Conservation (phyloP, 371 early-diverging fungal genomes). For the Mortierella sp. region DNA sequence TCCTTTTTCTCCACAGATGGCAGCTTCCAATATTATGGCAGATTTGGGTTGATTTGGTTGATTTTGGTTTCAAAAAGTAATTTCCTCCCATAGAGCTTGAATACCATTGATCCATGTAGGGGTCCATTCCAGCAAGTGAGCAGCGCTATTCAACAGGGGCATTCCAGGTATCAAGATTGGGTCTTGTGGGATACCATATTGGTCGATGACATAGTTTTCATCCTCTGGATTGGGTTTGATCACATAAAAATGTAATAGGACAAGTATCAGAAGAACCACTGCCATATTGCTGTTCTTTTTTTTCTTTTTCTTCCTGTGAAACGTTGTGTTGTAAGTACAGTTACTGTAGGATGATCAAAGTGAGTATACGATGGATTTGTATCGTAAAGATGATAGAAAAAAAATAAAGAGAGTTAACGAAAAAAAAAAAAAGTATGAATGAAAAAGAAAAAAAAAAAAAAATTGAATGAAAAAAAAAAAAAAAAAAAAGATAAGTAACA, state of each 20-base stretch:
- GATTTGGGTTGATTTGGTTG: too few species aligned
- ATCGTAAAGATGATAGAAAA: too few species aligned
- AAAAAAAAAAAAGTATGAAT: neutral
- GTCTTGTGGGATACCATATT: slow-evolving; percentile 15
- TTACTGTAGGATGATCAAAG: neutral
- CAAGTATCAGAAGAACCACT: slow-evolving; percentile 17
- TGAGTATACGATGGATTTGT: neutral
- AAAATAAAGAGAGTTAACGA: neutral
- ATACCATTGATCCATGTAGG: slow-evolving; percentile 12
- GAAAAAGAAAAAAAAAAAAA: neutral
- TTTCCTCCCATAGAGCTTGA: slow-evolving; percentile 15
- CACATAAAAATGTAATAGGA: slow-evolving; percentile 35
- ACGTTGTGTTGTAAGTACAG: neutral
- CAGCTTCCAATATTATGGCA: too few species aligned
- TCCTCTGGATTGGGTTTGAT: slow-evolving; percentile 17
- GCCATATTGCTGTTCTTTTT: slow-evolving; percentile 7
- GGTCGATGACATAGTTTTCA: slow-evolving; percentile 5
- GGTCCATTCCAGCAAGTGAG: slow-evolving; percentile 35
- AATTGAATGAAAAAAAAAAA: neutral
- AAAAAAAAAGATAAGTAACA: too few species aligned
- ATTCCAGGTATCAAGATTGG: slow-evolving; percentile 22
- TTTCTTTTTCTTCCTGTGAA: slow-evolving; percentile 13
- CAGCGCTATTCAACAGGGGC: slow-evolving; percentile 29
- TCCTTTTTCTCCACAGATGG: too few species aligned
- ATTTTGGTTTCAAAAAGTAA: neutral